phyloP scores from a whole-genome alignment of 805 yeast species.

The Candida chilensis region DNA sequence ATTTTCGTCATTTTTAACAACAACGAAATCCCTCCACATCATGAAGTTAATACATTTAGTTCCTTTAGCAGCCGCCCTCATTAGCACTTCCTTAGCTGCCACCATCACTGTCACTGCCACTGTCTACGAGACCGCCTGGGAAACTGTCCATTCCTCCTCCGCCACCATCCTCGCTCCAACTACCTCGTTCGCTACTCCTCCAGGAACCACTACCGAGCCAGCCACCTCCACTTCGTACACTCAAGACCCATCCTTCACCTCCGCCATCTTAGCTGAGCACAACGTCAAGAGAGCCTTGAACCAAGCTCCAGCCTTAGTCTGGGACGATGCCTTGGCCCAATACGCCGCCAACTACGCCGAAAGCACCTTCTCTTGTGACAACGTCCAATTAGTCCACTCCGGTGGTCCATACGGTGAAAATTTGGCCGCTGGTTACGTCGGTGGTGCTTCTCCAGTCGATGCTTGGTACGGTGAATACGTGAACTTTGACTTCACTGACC shows the following conservation, averaged over 20 bases:
- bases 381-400: conserved; percentile 52
- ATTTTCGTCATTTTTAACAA: no score
- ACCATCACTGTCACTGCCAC: no score
- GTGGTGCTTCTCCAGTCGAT: conserved; percentile 42
- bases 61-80: no score
- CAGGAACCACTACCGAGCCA: conserved; percentile 7
- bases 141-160: no score
- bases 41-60: no score
- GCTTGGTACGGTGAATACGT: conserved; percentile 69
- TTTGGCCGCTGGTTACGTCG: conserved; percentile 57
- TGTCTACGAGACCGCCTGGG: no score
- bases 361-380: no score
- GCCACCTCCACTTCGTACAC: conserved; percentile 5
- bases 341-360: conserved; percentile 52
- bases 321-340: conserved; percentile 44
- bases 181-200: conserved; percentile 6
- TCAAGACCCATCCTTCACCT: conserved; percentile 22
- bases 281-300: conserved; percentile 49
- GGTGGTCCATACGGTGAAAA: conserved; percentile 69
- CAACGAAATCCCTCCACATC: no score
- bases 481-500: conserved; percentile 41
- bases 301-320: conserved; percentile 37
- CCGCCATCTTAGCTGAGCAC: conserved; percentile 47
- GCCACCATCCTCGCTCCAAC: conserved; percentile 10
- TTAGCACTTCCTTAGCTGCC: no score